Evolutionary conservation across 345 rosid genomes (phyloP).

Genomic region (Moricandia moricandioides): DNA sequence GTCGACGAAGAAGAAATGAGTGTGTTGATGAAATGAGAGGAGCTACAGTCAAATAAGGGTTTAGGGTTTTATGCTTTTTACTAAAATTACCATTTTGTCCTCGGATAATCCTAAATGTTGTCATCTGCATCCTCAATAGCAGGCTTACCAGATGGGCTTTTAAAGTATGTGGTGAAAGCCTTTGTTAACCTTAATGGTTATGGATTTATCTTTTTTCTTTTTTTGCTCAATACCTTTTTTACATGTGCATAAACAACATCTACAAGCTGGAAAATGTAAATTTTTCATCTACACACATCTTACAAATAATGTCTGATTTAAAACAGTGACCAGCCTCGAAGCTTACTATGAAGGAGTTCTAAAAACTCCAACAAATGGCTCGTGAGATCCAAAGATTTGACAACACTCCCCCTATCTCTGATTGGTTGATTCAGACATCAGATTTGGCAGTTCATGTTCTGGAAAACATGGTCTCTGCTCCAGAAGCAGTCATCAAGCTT

Average conservation of each 20-base stretch:
- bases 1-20: slow-evolving; percentile 8
- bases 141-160: neutral
- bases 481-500: slow-evolving; percentile 57
- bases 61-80: slow-evolving; percentile 11
- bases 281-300: neutral
- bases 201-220: neutral
- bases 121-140: neutral
- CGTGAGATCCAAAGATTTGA: neutral
- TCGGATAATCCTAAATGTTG: neutral
- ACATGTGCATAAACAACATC: neutral
- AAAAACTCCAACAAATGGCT: neutral
- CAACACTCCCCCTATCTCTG: neutral
- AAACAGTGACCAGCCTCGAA: neutral
- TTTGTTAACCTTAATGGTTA: neutral
- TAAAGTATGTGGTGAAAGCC: neutral
- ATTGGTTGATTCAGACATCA: slow-evolving; percentile 8
- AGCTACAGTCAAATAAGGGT: neutral
- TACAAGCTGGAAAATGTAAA: neutral
- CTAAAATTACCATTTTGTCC: slow-evolving; percentile 7
- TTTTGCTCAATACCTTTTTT: neutral
- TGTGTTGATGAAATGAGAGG: neutral
- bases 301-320: neutral
- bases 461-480: slow-evolving; percentile 47
- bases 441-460: slow-evolving; percentile 17
- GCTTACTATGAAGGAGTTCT: neutral